phyloP scores from a whole-genome alignment of 2,329 filamentous ascomycete species.

The Huntiella moniliformis region DNA sequence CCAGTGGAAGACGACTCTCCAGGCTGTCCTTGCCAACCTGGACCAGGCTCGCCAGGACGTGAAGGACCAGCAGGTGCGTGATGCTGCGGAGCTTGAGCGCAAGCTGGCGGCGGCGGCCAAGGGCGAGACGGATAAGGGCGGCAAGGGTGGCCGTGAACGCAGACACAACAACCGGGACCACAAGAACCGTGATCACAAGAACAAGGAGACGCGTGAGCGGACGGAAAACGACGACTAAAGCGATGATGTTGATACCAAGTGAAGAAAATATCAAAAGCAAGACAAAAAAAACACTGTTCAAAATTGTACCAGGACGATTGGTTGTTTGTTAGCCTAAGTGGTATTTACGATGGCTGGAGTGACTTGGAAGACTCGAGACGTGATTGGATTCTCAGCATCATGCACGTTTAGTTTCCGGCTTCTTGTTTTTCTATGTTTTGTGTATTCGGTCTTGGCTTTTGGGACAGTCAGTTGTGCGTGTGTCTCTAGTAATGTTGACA shows the following conservation, averaged over 20 bases:
- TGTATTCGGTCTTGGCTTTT: no score
- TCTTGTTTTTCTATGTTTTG: background rate
- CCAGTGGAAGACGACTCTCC: slow-evolving; percentile 72
- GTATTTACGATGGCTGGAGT: background rate
- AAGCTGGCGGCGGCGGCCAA: slow-evolving; percentile 32
- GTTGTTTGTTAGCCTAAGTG: no score
- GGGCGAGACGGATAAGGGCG: slow-evolving; percentile 17
- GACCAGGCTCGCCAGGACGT: slow-evolving; percentile 66
- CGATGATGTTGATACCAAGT: slow-evolving; percentile 2
- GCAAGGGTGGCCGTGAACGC: slow-evolving; percentile 14
- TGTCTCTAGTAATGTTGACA: no score
- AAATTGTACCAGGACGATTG: no score
- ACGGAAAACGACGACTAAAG: slow-evolving; percentile 38
- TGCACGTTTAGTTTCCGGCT: background rate
- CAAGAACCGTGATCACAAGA: slow-evolving; percentile 14
- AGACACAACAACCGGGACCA: slow-evolving; percentile 18
- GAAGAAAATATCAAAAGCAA: slow-evolving; percentile 5
- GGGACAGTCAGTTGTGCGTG: no score
- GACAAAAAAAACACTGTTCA: background rate
- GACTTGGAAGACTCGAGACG: background rate
- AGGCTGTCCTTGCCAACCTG: slow-evolving; percentile 60
- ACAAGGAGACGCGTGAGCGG: slow-evolving; percentile 24
- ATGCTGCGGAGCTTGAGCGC: slow-evolving; percentile 51
- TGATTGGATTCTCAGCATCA: background rate
- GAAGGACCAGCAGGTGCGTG: slow-evolving; percentile 58